Evolutionary conservation across 2,329 filamentous ascomycete species (phyloP).

Genomic region (Cladosporium sp.): DNA sequence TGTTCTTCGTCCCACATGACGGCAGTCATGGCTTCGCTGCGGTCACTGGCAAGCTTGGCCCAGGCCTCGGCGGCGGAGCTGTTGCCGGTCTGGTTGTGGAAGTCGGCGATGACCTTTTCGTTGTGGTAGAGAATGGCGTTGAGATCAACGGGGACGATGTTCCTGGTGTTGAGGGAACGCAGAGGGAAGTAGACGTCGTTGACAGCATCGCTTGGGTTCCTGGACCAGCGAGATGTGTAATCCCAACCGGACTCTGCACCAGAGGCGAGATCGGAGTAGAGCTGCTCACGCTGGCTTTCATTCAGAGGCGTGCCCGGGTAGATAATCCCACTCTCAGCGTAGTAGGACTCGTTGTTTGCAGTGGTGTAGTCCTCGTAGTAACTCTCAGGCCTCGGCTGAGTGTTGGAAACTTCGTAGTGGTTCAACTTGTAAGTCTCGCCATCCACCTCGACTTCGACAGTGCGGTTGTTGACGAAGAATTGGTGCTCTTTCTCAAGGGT

Average conservation of each 20-base stretch:
- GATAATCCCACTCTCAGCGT: conserved; percentile 53
- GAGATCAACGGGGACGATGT: conserved; percentile 60
- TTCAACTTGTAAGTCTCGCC: conserved; percentile 51
- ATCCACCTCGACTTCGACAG: conserved; percentile 46
- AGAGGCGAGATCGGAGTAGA: conserved; percentile 60
- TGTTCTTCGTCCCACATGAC: conserved; percentile 62
- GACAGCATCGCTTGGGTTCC: conserved; percentile 53
- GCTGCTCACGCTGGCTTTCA: conserved; percentile 45
- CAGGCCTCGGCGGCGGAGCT: conserved; percentile 46
- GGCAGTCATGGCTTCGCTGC: conserved; percentile 58
- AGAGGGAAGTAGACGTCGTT: conserved; percentile 61
- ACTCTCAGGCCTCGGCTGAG: conserved; percentile 62
- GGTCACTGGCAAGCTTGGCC: conserved; percentile 45
- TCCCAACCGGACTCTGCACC: conserved; percentile 65
- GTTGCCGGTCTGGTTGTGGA: conserved; percentile 51
- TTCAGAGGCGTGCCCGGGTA: conserved; percentile 49
- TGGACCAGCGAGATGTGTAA: conserved; percentile 56
- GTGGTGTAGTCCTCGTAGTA: conserved; percentile 62
- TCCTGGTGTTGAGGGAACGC: conserved; percentile 56
- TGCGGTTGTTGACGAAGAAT: conserved; percentile 60
- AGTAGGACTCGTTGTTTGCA: conserved; percentile 62
- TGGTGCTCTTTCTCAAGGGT: conserved; percentile 59
- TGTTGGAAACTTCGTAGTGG: conserved; percentile 59
- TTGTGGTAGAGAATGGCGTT: conserved; percentile 66
- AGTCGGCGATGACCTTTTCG: conserved; percentile 54